phyloP scores from a whole-genome alignment of 441 rosid genomes.

The Erodium texanum region DNA sequence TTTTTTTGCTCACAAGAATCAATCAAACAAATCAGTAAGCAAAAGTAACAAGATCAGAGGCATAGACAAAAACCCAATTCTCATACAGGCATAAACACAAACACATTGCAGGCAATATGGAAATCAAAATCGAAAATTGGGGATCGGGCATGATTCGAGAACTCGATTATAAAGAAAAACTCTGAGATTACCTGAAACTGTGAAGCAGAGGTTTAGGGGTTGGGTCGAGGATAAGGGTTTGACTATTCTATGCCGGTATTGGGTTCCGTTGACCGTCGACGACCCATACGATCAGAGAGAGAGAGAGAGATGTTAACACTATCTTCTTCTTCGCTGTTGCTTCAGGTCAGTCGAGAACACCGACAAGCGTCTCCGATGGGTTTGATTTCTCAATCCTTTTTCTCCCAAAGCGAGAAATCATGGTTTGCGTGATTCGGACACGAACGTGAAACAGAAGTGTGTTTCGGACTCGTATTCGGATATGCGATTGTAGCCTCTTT shows the following conservation, averaged over 20 bases:
- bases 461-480: background rate
- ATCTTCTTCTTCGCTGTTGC: background rate
- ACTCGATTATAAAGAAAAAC: background rate
- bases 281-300: slow-evolving; percentile 5
- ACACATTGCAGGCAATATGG: slow-evolving; percentile 3
- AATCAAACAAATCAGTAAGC: background rate
- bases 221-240: slow-evolving; percentile 7
- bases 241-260: background rate
- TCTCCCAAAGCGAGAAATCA: background rate
- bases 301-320: background rate
- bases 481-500: background rate
- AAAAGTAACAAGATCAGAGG: background rate
- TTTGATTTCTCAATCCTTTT: background rate
- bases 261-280: background rate
- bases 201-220: slow-evolving; percentile 1
- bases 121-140: background rate
- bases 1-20: background rate
- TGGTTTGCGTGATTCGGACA: background rate
- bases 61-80: background rate
- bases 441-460: background rate
- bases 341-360: background rate
- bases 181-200: background rate
- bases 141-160: background rate
- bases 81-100: background rate
- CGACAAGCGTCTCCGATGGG: background rate